A percentile compares a stretch with the other conserved stretches of the same genome.
Conservation (phyloP, 1,139 yeast genomes). For the Blastobotrys arbuscula region DNA sequence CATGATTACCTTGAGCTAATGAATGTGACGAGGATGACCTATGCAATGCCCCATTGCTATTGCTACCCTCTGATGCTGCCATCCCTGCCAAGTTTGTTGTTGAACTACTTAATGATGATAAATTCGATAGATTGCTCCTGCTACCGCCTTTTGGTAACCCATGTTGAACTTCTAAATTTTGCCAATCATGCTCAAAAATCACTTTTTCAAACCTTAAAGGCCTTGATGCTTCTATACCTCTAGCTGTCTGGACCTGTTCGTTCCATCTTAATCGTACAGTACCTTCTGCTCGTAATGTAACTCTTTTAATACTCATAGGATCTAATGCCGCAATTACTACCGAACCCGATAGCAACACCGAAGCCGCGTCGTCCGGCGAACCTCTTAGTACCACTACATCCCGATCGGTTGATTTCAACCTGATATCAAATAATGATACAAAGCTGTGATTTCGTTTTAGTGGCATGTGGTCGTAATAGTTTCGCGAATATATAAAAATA, state of each 20-base stretch:
- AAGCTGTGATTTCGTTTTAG: conserved; percentile 8
- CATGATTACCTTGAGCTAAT: conserved; percentile 63
- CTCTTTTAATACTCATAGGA: conserved; percentile 60
- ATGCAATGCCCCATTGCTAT: neutral
- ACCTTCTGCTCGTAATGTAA: conserved; percentile 60
- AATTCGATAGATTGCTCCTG: neutral
- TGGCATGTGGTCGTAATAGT: conserved; percentile 4
- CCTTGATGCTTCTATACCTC: conserved; percentile 41
- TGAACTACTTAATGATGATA: conserved; percentile 10
- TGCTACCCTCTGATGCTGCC: neutral
- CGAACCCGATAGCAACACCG: conserved; percentile 69
- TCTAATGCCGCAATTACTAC: conserved; percentile 74
- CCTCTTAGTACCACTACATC: conserved; percentile 84
- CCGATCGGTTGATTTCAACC: conserved; percentile 42
- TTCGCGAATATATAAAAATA: neutral
- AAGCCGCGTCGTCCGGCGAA: conserved; percentile 65
- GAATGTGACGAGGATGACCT: conserved; percentile 11
- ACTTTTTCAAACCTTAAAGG: conserved; percentile 57
- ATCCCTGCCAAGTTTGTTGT: conserved; percentile 13
- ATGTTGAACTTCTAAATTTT: conserved; percentile 46
- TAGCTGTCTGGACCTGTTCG: conserved; percentile 38
- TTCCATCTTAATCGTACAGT: conserved; percentile 49
- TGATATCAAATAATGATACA: conserved; percentile 29
- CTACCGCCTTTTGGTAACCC: conserved; percentile 8
- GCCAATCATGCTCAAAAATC: conserved; percentile 75